Base-by-base conservation (phyloP, 768 basidiomycete species). In the Phaffia australis region DNA sequence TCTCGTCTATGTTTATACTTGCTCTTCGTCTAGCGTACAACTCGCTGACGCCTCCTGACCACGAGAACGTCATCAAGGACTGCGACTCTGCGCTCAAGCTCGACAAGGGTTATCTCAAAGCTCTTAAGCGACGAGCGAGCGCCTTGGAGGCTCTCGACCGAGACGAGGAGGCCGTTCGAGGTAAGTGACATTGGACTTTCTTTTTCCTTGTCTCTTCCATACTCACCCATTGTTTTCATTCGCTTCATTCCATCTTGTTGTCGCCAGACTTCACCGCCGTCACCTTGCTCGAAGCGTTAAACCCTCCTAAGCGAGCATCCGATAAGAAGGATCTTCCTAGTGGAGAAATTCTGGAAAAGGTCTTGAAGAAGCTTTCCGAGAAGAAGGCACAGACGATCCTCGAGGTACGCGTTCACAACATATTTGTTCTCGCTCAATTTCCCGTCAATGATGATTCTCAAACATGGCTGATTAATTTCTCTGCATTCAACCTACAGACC, bases 201-300 rank as follows among this genome's bases (percentile, higher is more conserved):
- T 14, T 16, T 6, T 42, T n/a, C 11, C 14, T 18, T 29, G 0
- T 27, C 7, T 49, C 25, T 54, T 54, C 50, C 30, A 18, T 51
- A 6, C 23, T 57, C 3, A 29, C 54, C 54, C 16, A n/a, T 32
- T 2, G 18, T 52, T 11, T 3, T 23, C 14, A 11, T 35, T 7
- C 30, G 4, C 7, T 11, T 1, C 2, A 5, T 15, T 32, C 23
- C 16, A 21, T 54, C 29, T 46, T 30, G 1, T 21, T 27, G 18
- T 16, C 42, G 15, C 3, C 70, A 92, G 94, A 99, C 76, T 98
- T 85, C 80, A 97, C 94, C 0, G 89, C 94, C n/a, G 86, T 88
- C 0, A 91, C 93, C 19, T 94, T 99, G 70, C 82, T 99, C 51
- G 90, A 93, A 76, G 85, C 86, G 73, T 95, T 98, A 83, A 61